Evolutionary conservation across 352 stramenopile species (phyloP).

Genomic region (Pythium insidiosum): DNA sequence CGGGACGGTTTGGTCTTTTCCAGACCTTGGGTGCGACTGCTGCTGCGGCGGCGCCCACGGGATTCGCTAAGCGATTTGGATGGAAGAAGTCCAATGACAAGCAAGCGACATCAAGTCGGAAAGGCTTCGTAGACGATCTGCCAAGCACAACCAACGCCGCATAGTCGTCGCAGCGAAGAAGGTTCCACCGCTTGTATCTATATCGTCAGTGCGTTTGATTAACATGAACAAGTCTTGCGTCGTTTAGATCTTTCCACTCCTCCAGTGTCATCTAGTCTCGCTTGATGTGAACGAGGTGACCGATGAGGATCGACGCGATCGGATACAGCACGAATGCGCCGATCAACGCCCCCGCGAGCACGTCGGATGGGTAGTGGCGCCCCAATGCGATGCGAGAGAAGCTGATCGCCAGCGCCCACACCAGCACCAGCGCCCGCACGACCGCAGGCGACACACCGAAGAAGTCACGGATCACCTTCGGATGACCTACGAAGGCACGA

Average conservation of each 20-base stretch:
- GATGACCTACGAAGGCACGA: conserved; percentile 17
- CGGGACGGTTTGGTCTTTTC: conserved; percentile 32
- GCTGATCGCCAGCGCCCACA: conserved; percentile 65
- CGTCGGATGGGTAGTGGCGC: conserved; percentile 77
- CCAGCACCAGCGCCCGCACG: conserved; percentile 28
- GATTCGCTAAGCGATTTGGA: conserved; percentile 35
- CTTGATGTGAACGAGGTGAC: conserved; percentile 1
- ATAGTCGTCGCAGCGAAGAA: conserved; percentile 1
- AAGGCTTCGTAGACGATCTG: conserved; percentile 12
- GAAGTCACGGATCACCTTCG: conserved; percentile 33
- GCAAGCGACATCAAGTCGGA: conserved; percentile 8
- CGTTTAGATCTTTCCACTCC: no score
- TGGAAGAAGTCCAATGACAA: conserved; percentile 30
- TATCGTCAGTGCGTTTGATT: no score
- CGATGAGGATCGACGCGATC: conserved; percentile 8
- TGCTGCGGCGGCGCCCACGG: conserved; percentile 13
- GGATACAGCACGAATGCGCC: conserved; percentile 39
- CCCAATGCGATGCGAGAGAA: conserved; percentile 77
- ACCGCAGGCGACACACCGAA: conserved; percentile 35
- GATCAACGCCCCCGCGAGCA: conserved; percentile 53
- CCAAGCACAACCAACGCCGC: conserved; percentile 7
- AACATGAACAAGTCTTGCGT: no score
- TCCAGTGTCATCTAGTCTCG: conserved; percentile 1
- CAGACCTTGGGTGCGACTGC: conserved; percentile 23
- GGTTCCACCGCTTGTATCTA: not conserved